Conservation (phyloP, 768 basidiomycete species). For the Tremella yokohamensis region DNA sequence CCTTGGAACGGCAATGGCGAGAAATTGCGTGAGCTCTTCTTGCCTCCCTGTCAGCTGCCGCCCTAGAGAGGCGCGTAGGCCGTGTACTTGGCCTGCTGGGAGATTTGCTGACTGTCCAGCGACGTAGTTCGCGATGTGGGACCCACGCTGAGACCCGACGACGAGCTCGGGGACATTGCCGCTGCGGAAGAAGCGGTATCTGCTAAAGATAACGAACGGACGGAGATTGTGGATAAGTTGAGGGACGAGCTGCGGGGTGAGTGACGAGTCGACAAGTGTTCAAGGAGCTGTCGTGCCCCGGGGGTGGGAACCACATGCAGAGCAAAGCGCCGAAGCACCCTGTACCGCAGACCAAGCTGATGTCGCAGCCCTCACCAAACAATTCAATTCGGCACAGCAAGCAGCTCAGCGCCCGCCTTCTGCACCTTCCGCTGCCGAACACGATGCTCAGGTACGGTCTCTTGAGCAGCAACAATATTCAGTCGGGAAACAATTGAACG, state of each 20-base stretch:
- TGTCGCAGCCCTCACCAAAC: conserved; percentile 23
- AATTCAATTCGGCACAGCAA: conserved; percentile 23
- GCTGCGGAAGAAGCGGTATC: conserved; percentile 37
- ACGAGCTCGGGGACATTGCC: conserved; percentile 33
- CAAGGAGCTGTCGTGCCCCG: no score
- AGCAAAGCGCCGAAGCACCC: no score
- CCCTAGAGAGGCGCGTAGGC: not conserved
- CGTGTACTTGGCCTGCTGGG: not conserved
- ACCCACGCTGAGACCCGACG: conserved; percentile 29
- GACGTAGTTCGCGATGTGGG: conserved; percentile 32
- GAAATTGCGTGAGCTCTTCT: conserved; percentile 18
- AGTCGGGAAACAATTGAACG: conserved; percentile 31
- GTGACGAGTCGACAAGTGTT: not conserved
- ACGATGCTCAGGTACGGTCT: conserved; percentile 28
- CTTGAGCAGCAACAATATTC: conserved; percentile 34
- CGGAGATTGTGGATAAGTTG: conserved; percentile 14
- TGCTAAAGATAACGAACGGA: conserved; percentile 27
- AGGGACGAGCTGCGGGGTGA: conserved; percentile 26
- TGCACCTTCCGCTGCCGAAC: conserved; percentile 30
- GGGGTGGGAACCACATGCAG: no score
- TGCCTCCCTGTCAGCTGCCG: not conserved
- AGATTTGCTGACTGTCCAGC: conserved; percentile 1
- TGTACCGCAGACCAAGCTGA: not conserved
- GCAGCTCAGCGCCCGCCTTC: conserved; percentile 35
- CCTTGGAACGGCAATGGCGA: conserved; percentile 25